Evolutionary conservation across 257 asterid genomes (phyloP), one percentile per base, ranked within the genome.

Genomic region (Rehmannia glutinosa): DNA sequence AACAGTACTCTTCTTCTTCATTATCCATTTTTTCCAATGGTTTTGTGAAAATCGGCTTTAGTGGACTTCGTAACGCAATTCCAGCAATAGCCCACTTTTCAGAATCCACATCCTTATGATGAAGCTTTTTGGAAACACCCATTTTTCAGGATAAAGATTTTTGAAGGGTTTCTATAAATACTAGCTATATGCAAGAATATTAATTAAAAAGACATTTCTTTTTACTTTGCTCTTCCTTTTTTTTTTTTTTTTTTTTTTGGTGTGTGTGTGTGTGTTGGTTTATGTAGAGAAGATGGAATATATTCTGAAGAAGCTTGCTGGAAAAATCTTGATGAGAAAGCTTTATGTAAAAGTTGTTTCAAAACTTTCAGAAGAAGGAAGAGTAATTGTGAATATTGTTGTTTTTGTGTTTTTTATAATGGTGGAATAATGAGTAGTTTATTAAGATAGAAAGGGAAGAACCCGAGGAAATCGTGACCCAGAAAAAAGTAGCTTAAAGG

Each of bases 81-180:
- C 85, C 86, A 50, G 85, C 58, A 45, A 79, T 51, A 4, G 66
- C 74, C 86, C 82, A 75, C 21, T 63, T 73, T 66, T 78, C 79
- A 11, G 64, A 65, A 41, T 66, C 77, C 3, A 51, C 59, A 1
- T 76, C 78, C 79, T 71, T 73, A 55, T 50, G 54, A 28, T 47
- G 66, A 16, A 51, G 38, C 60, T 68, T 59, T 35, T 60, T 59
- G 20, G 70, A 54, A 17, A 36, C 77, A 61, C 70, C 61, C 70
- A 56, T 74, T 56, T 51, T 45, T n/a, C 45, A 47, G 52, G 20
- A 49, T 36, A 30, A 36, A 41, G 24, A 21, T 46, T 54, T 27
- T 51, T n/a, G 2, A 30, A 54, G 45, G 23, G 52, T 3, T 60
- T 43, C 19, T 73, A 70, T 73, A 78, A 21, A 66, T 74, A 74